Evolutionary conservation across 225 moss, liverwort and hornwort species (phyloP).

Genomic region (Rhytidiadelphus loreus): DNA sequence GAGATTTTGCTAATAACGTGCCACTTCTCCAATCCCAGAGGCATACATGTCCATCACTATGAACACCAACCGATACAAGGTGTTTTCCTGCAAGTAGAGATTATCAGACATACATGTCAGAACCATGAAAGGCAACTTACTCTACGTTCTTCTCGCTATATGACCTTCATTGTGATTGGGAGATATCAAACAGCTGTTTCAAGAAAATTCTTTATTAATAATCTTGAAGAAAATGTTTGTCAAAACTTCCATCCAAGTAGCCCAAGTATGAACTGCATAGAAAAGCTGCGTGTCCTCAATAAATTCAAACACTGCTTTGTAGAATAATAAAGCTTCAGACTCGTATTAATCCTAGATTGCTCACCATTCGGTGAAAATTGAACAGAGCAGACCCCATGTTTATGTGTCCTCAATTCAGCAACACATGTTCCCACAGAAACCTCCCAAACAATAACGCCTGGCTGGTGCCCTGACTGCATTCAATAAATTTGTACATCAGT

Average conservation of each 20-base stretch:
- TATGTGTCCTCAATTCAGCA: constrained; percentile 59
- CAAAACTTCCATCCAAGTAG: not conserved
- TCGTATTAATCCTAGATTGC: not conserved
- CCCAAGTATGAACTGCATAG: not conserved
- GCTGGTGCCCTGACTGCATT: constrained; percentile 64
- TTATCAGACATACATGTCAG: not conserved
- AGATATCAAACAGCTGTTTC: not conserved
- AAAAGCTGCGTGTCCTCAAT: not conserved
- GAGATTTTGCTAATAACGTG: constrained; percentile 50
- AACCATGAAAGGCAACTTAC: not conserved
- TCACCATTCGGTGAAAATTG: constrained; percentile 78
- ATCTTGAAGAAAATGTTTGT: not conserved
- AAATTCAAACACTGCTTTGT: not conserved
- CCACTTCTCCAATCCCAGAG: constrained; percentile 81
- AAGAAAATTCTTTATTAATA: not conserved
- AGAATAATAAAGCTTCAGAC: not conserved
- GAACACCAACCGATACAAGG: constrained; percentile 59
- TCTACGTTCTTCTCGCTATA: not conserved
- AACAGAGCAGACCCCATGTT: constrained; percentile 56
- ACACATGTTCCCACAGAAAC: constrained; percentile 47
- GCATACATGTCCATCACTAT: constrained; percentile 62
- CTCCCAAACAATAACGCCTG: constrained; percentile 61
- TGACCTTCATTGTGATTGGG: not conserved
- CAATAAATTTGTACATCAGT: not conserved
- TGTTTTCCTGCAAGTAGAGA: constrained; percentile 40